These are phyloP conservation scores for Trichoderma guizhouense DNA, from an alignment of 2,329 filamentous ascomycete species.

Conservation along the genomic window DNA sequence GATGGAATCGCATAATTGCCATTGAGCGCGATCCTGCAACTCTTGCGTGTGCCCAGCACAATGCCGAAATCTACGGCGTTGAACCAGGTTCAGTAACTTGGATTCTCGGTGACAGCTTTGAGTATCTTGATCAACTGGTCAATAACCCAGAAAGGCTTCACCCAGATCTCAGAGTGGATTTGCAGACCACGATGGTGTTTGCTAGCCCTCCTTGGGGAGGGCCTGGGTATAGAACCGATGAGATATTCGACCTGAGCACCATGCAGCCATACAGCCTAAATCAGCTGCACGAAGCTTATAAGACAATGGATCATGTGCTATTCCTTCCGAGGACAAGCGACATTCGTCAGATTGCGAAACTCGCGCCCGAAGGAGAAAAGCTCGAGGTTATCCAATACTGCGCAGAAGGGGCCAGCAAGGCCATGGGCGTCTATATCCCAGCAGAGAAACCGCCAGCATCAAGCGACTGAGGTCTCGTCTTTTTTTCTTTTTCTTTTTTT, in stretches of 20 bases:
- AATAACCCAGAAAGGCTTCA: slow-evolving; percentile 37
- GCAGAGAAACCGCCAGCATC: background rate
- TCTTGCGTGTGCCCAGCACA: slow-evolving; percentile 87
- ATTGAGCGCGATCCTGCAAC: slow-evolving; percentile 81
- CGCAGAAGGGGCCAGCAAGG: slow-evolving; percentile 85
- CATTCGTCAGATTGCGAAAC: slow-evolving; percentile 68
- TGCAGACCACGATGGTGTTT: slow-evolving; percentile 47
- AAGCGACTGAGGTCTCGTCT: background rate
- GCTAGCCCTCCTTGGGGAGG: slow-evolving; percentile 61
- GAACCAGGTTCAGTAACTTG: slow-evolving; percentile 70
- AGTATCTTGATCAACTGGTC: slow-evolving; percentile 54
- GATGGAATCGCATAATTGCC: slow-evolving; percentile 81
- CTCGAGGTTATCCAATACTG: slow-evolving; percentile 85
- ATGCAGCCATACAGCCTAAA: slow-evolving; percentile 85
- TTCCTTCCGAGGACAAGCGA: slow-evolving; percentile 86
- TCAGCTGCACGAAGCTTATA: slow-evolving; percentile 61
- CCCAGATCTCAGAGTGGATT: slow-evolving; percentile 40
- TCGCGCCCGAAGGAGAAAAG: slow-evolving; percentile 51
- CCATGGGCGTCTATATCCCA: slow-evolving; percentile 62
- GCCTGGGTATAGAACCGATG: slow-evolving; percentile 52
- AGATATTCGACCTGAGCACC: slow-evolving; percentile 75
- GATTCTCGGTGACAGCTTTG: slow-evolving; percentile 84
- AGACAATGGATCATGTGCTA: slow-evolving; percentile 60
- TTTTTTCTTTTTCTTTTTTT: background rate
- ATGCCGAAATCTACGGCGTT: slow-evolving; percentile 82